Base-by-base conservation (phyloP, 2,329 filamentous ascomycete genomes). In the Arthrobotrys pseudoclavata region DNA sequence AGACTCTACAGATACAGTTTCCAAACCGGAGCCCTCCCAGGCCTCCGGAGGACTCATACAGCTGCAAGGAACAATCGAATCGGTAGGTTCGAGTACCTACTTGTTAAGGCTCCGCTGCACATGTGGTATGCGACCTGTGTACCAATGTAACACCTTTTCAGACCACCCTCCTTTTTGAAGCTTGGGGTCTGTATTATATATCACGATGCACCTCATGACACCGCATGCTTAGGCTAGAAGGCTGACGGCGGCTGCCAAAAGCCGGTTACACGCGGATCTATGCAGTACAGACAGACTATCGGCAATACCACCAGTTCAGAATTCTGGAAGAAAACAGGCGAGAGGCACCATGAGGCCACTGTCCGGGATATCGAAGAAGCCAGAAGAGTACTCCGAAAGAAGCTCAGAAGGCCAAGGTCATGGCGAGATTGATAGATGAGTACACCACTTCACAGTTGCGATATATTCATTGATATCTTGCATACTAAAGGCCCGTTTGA, bases 41-140 rank as follows among this genome's bases (percentile, higher is more conserved):
- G 29, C 63, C 22, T 57, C 66, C 26, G 66, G 60, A 66, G 66
- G 72, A 24, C 60, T 76, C 48, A 55, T 67, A 40, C 61, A 69
- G 57, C 67, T 77, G 74, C 74, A 77, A 77, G 74, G 74, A 77
- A 77, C 74, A 37, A 68, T 71, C 42, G 74, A 71, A 63, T 71
- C 74, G 52, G 67, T 77, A 68, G 61, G 55, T 60, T 60, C 55
- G 31, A 60, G 55, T 60, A 60, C 55, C 55, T 60, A 60, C 55
- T 42, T 60, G 34, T n/a, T 34, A 53, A 52, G 26, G 18, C 52
- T 34, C 26, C 22, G 52, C 47, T 71, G 67, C 74, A 77, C 9
- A 67, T 63, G 74, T 77, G 53, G 29, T 20, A 42, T 48, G 48
- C 52, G 40, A 50, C 15, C 29, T 15, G n/a, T 67, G 52, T 57